phyloP scores from a whole-genome alignment of 148 eudicot genomes.

The Vaccinium myrtillus region DNA sequence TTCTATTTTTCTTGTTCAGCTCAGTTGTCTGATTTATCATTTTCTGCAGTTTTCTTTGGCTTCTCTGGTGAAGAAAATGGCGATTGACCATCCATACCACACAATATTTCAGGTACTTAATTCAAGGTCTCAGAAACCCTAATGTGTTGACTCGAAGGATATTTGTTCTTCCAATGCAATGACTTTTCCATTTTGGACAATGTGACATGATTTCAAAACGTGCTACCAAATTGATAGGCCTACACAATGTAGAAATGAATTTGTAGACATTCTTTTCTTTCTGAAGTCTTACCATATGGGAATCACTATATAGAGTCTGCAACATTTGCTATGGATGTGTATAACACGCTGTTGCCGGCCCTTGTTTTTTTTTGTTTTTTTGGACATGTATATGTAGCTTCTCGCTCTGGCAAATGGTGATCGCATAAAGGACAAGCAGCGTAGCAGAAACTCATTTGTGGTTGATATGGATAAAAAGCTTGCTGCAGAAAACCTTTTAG shows the following conservation, averaged over 20 bases:
- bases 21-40: conserved; percentile 5
- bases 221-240: background rate
- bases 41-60: conserved; percentile 83
- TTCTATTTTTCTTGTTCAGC: background rate
- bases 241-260: background rate
- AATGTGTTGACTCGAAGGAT: background rate
- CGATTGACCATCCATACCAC: conserved; percentile 97
- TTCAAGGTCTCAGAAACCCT: background rate
- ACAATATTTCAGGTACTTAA: conserved; percentile 80
- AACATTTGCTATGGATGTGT: background rate
- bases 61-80: conserved; percentile 91
- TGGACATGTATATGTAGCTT: conserved; percentile 42
- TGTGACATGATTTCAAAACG: background rate
- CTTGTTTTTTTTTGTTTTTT: conserved; percentile 6
- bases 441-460: conserved; percentile 94
- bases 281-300: background rate
- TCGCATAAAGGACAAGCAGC: conserved; percentile 95
- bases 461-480: conserved; percentile 93
- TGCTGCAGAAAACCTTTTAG: conserved; percentile 89
- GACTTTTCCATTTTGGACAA: background rate
- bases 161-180: background rate
- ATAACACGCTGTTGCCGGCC: background rate
- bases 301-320: background rate
- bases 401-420: conserved; percentile 97
- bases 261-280: conserved; percentile 6